phyloP scores from a whole-genome alignment of 129 eudicot species.

The Tagetes erecta region DNA sequence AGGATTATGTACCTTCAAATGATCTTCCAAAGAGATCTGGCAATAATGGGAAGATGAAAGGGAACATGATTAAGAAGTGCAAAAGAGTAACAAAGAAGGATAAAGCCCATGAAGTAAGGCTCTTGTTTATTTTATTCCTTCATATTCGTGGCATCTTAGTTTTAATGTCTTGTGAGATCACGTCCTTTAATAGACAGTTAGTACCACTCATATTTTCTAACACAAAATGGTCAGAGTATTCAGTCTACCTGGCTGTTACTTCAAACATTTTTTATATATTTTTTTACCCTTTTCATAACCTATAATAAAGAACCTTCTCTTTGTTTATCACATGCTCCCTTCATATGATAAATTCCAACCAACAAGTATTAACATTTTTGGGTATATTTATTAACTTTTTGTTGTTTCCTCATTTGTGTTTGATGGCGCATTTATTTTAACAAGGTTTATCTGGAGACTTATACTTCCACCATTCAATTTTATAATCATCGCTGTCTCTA shows the following conservation, averaged over 20 bases:
- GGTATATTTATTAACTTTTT: neutral
- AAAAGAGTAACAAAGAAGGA: conserved; percentile 36
- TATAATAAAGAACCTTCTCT: neutral
- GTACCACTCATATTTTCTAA: neutral
- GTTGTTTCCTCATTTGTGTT: too few relatives aligned
- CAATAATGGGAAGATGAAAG: conserved; percentile 24
- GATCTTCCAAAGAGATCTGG: conserved; percentile 25
- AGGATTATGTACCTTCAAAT: conserved; percentile 40
- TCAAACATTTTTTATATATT: neutral
- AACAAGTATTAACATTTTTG: neutral
- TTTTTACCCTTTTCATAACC: neutral
- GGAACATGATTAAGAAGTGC: conserved; percentile 28
- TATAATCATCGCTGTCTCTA: neutral
- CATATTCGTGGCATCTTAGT: neutral
- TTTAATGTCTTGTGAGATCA: conserved; percentile 5
- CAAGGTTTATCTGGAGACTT: too few relatives aligned
- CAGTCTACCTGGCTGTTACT: neutral
- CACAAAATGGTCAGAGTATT: neutral
- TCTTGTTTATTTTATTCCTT: conserved; percentile 7
- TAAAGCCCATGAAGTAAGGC: conserved; percentile 36
- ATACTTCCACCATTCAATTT: neutral
- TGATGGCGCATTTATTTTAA: too few relatives aligned
- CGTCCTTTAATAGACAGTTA: neutral
- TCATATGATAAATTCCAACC: conserved; percentile 1
- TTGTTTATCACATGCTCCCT: neutral